Conservation (phyloP, 1,284 basidiomycete genomes). For the Pholiota adiposa region DNA sequence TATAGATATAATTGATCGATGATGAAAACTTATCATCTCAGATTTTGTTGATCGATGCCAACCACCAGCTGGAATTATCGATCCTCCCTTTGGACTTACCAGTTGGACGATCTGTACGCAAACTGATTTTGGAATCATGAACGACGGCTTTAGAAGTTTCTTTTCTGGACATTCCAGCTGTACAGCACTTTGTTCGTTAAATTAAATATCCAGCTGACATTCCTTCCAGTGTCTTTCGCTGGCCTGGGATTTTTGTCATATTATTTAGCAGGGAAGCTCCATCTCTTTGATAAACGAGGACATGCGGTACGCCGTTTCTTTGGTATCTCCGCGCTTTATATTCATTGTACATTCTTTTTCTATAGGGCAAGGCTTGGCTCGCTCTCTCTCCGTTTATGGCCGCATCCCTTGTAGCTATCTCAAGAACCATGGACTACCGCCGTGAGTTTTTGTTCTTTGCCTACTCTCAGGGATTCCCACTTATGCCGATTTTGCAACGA, state of each 20-base stretch:
- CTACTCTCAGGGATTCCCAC: neutral
- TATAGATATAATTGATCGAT: neutral
- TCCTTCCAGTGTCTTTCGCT: conserved; percentile 83
- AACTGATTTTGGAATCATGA: conserved; percentile 57
- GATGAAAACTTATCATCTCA: conserved; percentile 23
- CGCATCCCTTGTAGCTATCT: conserved; percentile 87
- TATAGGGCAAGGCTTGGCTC: conserved; percentile 84
- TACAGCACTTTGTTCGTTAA: conserved; percentile 40
- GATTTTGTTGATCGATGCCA: conserved; percentile 87
- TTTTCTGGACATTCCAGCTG: conserved; percentile 90
- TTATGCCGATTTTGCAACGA: neutral
- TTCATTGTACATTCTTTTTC: conserved; percentile 1
- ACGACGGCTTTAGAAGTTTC: conserved; percentile 93
- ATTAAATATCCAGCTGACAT: neutral
- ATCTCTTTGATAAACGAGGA: conserved; percentile 85
- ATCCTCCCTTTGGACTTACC: conserved; percentile 78
- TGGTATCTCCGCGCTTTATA: conserved; percentile 1
- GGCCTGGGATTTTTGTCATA: conserved; percentile 90
- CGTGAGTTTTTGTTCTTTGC: conserved; percentile 51
- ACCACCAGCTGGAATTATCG: conserved; percentile 64
- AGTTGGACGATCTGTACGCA: conserved; percentile 83
- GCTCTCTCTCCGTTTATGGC: conserved; percentile 77
- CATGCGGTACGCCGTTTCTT: conserved; percentile 60
- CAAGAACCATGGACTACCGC: conserved; percentile 89
- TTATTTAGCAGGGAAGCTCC: conserved; percentile 91